Percentiles rank a stretch among this genome's conserved stretches.
phyloP scores from a whole-genome alignment of 2,329 filamentous ascomycete species.

The Xylariaceae sp. region DNA sequence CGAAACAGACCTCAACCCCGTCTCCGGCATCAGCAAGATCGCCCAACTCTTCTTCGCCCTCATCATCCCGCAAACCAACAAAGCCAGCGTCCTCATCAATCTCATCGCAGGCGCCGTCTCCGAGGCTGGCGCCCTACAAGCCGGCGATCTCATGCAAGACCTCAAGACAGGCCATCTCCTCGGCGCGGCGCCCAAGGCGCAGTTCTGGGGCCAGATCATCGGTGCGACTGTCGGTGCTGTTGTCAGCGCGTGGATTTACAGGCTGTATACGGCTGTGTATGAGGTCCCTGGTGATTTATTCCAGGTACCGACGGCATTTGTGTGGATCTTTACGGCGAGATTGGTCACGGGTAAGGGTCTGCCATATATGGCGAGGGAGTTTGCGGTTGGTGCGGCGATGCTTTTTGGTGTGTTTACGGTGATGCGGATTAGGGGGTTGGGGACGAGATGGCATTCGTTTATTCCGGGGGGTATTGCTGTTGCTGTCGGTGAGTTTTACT shows the following conservation, averaged over 20 bases:
- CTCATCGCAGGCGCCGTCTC: constrained; percentile 86
- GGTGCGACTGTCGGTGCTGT: constrained; percentile 82
- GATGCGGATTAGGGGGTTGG: constrained; percentile 55
- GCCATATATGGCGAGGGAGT: constrained; percentile 76
- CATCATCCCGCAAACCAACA: constrained; percentile 73
- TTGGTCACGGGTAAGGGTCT: constrained; percentile 87
- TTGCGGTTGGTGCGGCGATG: constrained; percentile 62
- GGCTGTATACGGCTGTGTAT: constrained; percentile 82
- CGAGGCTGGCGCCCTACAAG: constrained; percentile 82
- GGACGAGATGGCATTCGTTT: constrained; percentile 63
- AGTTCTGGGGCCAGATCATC: constrained; percentile 95
- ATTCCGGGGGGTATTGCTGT: constrained; percentile 94
- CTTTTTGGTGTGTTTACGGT: constrained; percentile 70
- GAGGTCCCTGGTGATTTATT: constrained; percentile 83
- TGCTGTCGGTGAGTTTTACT: constrained; percentile 67
- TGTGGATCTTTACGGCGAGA: constrained; percentile 95
- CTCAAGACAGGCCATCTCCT: constrained; percentile 93
- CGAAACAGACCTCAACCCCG: constrained; percentile 91
- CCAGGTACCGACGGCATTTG: constrained; percentile 88
- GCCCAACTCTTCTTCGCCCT: constrained; percentile 93
- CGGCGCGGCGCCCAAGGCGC: constrained; percentile 85
- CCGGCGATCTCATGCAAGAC: constrained; percentile 94
- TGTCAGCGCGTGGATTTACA: constrained; percentile 80
- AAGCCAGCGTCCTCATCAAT: constrained; percentile 90
- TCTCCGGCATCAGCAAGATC: constrained; percentile 93